Evolutionary conservation across 1,284 basidiomycete genomes (phyloP), one percentile per base, ranked within the genome.

Genomic region (Amylostereum chailletii): DNA sequence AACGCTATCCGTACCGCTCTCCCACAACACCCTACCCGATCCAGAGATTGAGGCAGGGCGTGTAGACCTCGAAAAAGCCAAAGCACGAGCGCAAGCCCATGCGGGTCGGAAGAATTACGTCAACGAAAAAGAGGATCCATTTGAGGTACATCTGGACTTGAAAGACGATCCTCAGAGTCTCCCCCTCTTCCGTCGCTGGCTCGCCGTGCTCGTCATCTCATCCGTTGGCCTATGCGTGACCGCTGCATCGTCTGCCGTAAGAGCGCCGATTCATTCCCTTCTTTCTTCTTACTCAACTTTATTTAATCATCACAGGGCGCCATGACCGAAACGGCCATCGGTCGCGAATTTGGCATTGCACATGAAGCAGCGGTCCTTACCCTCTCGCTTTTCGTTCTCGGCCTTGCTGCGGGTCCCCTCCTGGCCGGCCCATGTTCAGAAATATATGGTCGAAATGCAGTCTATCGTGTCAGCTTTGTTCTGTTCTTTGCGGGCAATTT

Each of bases 341-440:
- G 11, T 10, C 4, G 6, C 7, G 42, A 43, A n/a, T 43, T 43
- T n/a, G 42, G 42, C 5, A 30, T 43, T 6, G 5, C 27, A 10
- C 6, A 43, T 7, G 42, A 43, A n/a, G 3, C 32, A 10, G 30
- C 31, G 5, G 34, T 11, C n/a, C 47, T 53, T 27, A 44, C 5
- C 26, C 40, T 11, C 8, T 44, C 41, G 3, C 34, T 55, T 49
- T 42, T 48, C 53, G 41, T 53, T 50, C 10, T 40, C 46, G 11
- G 43, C 7, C 32, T 52, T 50, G 5, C 45, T 39, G 8, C 48
- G 50, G n/a, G 47, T 42, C 30, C 49, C 50, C 47, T 43, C n/a
- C 58, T 78, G 4, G 68, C 79, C 0, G 77, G 75, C 2, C 78
- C 79, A 0, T 54, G 77, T 4, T 76, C 74, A 11, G 77, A 81